These are phyloP conservation scores for Tylopilus rubrobrunneus DNA, from an alignment of 768 basidiomycete species.

Conservation along the genomic window DNA sequence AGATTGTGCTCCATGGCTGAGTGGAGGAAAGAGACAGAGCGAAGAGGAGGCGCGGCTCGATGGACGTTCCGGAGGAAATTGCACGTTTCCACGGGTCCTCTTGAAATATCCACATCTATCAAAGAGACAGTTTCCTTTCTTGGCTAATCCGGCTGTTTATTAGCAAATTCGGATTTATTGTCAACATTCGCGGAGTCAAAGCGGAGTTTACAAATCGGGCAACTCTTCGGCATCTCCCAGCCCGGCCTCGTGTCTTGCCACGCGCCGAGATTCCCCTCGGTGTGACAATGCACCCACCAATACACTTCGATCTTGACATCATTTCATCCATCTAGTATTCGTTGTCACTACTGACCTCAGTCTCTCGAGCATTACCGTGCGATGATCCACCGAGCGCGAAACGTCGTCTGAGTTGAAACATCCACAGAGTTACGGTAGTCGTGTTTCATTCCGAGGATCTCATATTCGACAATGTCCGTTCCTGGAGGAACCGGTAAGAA, in stretches of 20 bases:
- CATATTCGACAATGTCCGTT: background rate
- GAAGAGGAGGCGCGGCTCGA: conserved; percentile 16
- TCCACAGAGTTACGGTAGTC: conserved; percentile 3
- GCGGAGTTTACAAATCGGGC: conserved; percentile 4
- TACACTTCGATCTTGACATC: conserved; percentile 3
- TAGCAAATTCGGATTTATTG: conserved; percentile 10
- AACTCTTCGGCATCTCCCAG: conserved; percentile 9
- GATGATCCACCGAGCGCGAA: background rate
- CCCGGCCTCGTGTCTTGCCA: conserved; percentile 15
- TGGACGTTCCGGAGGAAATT: conserved; percentile 17
- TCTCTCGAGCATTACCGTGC: background rate
- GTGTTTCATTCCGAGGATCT: conserved; percentile 18
- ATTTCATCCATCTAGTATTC: too few species aligned
- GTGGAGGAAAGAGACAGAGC: conserved; percentile 25
- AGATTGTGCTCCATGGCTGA: conserved; percentile 22
- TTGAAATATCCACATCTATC: conserved; percentile 18
- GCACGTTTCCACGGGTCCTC: conserved; percentile 9
- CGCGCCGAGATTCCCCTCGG: conserved; percentile 10
- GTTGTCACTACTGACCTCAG: too few species aligned
- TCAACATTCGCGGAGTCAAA: conserved; percentile 24
- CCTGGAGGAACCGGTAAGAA: conserved; percentile 1
- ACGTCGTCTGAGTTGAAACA: conserved; percentile 7
- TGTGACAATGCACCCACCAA: too few species aligned
- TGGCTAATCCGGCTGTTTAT: conserved; percentile 16
- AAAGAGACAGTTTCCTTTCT: conserved; percentile 18